phyloP scores from a whole-genome alignment of 148 eudicot species.

The Vaccinium darrowii region DNA sequence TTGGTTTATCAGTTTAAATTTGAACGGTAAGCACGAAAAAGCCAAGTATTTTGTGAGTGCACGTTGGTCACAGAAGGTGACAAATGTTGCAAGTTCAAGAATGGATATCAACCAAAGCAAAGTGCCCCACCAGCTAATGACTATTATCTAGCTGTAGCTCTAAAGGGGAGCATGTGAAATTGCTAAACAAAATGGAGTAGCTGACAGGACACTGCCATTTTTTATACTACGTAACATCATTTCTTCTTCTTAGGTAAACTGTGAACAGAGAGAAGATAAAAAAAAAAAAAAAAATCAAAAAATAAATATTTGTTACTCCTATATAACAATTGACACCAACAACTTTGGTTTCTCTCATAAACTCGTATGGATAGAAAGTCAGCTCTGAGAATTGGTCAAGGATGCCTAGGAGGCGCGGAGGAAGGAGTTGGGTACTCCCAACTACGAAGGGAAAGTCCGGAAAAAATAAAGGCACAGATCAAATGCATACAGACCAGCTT shows the following conservation, averaged over 20 bases:
- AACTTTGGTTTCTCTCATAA: no score
- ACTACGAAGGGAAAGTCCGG: no score
- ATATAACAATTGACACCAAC: no score
- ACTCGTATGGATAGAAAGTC: no score
- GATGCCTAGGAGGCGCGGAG: no score
- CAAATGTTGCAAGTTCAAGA: not conserved
- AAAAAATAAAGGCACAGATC: no score
- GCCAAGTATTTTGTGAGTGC: not conserved
- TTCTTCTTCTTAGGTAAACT: not conserved
- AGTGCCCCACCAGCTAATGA: not conserved
- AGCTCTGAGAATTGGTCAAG: no score
- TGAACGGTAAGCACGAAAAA: not conserved
- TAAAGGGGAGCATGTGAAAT: not conserved
- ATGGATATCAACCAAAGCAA: not conserved
- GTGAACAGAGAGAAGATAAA: not conserved
- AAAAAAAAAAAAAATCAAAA: not conserved
- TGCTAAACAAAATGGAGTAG: not conserved
- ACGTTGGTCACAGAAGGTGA: not conserved
- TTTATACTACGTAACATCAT: not conserved
- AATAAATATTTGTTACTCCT: no score
- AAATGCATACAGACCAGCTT: no score
- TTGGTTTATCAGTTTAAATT: no score
- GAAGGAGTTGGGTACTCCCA: no score
- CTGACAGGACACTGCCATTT: not conserved
- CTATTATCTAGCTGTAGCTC: not conserved